Evolutionary conservation across 75 land plant species (phyloP).

Genomic region (Cupressus sempervirens): DNA sequence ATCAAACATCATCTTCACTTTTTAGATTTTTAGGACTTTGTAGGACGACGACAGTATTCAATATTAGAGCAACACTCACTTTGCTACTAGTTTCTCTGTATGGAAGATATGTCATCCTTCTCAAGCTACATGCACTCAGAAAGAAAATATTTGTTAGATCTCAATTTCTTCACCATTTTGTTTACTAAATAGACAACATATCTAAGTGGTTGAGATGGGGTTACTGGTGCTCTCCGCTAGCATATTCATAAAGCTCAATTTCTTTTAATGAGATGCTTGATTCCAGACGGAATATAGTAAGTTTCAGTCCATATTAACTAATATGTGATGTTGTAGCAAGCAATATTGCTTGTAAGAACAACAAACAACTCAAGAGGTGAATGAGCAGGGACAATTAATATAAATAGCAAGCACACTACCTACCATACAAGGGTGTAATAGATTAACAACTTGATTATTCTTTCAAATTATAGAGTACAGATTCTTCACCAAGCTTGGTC

Average conservation of each 20-base stretch:
- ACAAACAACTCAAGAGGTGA: slow-evolving; percentile 40
- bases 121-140: not conserved
- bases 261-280: no score
- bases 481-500: slow-evolving; percentile 16
- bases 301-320: no score
- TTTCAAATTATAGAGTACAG: not conserved
- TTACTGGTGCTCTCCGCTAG: no score
- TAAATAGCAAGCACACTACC: slow-evolving; percentile 9
- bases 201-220: no score
- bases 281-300: no score
- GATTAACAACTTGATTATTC: not conserved
- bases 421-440: no score
- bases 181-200: no score
- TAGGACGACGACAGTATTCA: not conserved
- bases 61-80: not conserved
- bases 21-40: no score
- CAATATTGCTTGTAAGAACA: slow-evolving; percentile 25
- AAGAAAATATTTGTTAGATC: no score
- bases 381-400: slow-evolving; percentile 43
- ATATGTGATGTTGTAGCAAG: no score
- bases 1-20: slow-evolving; percentile 46
- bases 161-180: no score
- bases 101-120: slow-evolving; percentile 38
- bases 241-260: no score
- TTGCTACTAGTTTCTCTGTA: slow-evolving; percentile 48